Evolutionary conservation across 1,139 yeast genomes (phyloP), one percentile per base, ranked within the genome.

Genomic region (Torulaspora pretoriensis): DNA sequence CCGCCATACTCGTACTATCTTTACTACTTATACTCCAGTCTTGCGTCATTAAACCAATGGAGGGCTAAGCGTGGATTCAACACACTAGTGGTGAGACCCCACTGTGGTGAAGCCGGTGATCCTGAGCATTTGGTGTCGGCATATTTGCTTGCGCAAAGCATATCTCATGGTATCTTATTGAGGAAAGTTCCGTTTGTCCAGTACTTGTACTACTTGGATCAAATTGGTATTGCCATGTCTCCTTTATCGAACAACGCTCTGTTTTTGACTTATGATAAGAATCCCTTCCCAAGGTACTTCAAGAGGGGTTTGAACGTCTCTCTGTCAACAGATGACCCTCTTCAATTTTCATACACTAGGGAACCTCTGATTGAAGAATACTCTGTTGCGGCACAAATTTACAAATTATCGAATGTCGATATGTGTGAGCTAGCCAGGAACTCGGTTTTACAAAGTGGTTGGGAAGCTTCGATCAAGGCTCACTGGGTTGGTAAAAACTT

Each of bases 41-140:
- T 92, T 68, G 80, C 95, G 1, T 78, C 95, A 3, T 75, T 94
- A 65, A 94, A 94, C 64, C 80, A 82, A 52, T 82, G 92, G 77
- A 79, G 99, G 67, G 69, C 73, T 34, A 74, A 71, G 50, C 74
- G 89, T 44, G 83, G 86, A 0, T 85, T 78, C 68, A 90, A 87
- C 63, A 90, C 97, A 0, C 83, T 94, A 67, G 95, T 88, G 14
- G 72, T 94, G 56, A 78, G 98, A 59, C 99, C 99, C 2, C 99
- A 94, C 65, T 87, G 96, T 58, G 99, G 99, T 53, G 99, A 94
- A 68, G 99, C 98, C 4, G 99, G 99, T 44, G 97, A 94, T 60
- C 97, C 98, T 1, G 97, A 90, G 59, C 98, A 94, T 69, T 74
- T 94, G 63, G 88, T 90, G 35, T 77, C 92, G 45, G 94, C 98